Evolutionary conservation across 1,284 basidiomycete species (phyloP), one percentile per base, ranked within the genome.

Genomic region (Takashimella koratensis): DNA sequence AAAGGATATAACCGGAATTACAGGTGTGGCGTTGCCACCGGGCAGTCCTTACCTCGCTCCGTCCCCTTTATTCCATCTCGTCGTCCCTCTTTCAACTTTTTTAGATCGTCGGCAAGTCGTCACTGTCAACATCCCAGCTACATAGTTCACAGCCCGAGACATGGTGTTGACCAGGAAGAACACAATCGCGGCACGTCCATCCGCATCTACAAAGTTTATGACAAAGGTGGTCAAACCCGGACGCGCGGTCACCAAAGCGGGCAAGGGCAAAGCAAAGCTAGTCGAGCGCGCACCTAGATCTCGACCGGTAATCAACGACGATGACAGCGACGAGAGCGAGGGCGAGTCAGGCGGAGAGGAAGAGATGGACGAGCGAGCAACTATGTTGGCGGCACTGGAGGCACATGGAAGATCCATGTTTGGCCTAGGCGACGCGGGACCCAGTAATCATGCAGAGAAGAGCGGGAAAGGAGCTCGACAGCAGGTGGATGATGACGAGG

Each of bases 301-400:
- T 36, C 30, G 30, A 36, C 30, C 8, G 30, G 30, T 36, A n/a
- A n/a, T n/a, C n/a, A 19, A 43, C 24, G 44, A 26, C n/a, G n/a
- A n/a, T 27, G 45, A 46, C 16, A 30, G 44, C 16, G 39, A 46
- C 42, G 51, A 48, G 4, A 21, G 26, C 20, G 46, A 43, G 13
- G 43, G 19, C 27, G 45, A 47, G 1, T 27, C 52, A n/a, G 62
- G 61, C 2, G 58, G 48, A 2, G 63, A 60, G 1, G 60, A 60
- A 12, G 62, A 57, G 1, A 53, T 51, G 5, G 54, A 58, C n/a
- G 54, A 61, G 22, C 54, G 62, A 40, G 58, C 62, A 3, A 64
- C 68, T 1, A 75, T 75, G 73, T 62, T 77, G 6, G 73, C 69
- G 13, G 67, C 66, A 2, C 65, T 77, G 2, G 63, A 76, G 57